phyloP scores from a whole-genome alignment of 148 eudicot species.

The Vaccinium macrocarpon region DNA sequence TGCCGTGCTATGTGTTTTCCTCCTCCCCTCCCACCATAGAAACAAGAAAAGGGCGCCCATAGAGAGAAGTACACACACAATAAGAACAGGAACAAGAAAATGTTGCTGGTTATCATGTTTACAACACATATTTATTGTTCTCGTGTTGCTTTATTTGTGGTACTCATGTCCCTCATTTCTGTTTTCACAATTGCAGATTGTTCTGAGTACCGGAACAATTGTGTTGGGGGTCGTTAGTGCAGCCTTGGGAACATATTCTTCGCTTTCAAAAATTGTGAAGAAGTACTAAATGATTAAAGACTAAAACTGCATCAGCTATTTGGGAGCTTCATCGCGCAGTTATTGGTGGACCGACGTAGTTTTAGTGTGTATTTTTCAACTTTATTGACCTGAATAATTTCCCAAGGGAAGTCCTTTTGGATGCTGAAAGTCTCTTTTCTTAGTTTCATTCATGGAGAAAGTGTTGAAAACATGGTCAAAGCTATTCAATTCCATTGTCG shows the following conservation, averaged over 20 bases:
- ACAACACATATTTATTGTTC: too few species aligned
- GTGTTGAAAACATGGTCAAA: background rate
- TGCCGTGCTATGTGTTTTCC: background rate
- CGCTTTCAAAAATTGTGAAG: constrained; percentile 34
- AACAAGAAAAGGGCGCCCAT: background rate
- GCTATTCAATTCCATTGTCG: background rate
- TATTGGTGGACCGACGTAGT: background rate
- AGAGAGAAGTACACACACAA: background rate
- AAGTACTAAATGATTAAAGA: constrained; percentile 19
- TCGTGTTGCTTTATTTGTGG: background rate
- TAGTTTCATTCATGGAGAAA: background rate
- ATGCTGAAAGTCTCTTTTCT: background rate
- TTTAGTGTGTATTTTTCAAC: background rate
- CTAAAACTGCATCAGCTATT: background rate
- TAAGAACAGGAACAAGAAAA: background rate
- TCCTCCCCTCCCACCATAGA: background rate
- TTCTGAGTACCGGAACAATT: constrained; percentile 39
- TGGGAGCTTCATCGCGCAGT: background rate
- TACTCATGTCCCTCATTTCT: background rate
- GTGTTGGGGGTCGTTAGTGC: constrained; percentile 51
- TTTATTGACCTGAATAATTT: background rate
- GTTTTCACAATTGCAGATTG: constrained; percentile 32
- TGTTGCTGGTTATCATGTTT: background rate
- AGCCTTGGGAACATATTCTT: constrained; percentile 69
- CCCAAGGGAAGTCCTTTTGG: background rate